These are phyloP conservation scores for Pezicula rhizophila DNA, from an alignment of 2,329 filamentous ascomycete genomes.

Conservation along the genomic window DNA sequence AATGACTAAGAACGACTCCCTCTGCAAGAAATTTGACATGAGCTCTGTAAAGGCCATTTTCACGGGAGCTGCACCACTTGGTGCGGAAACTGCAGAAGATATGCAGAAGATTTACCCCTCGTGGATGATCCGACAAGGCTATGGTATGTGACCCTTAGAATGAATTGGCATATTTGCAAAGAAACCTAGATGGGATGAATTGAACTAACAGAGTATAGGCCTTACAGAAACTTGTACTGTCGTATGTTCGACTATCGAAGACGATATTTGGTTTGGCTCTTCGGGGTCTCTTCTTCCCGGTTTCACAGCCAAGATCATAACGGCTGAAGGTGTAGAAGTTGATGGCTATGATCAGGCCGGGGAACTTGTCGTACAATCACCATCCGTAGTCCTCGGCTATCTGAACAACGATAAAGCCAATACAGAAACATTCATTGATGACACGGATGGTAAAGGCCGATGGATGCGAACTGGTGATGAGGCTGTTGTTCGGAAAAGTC, in stretches of 20 bases:
- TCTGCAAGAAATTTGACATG: constrained; percentile 63
- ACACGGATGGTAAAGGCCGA: constrained; percentile 56
- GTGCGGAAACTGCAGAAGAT: constrained; percentile 64
- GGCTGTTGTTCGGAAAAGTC: constrained; percentile 59
- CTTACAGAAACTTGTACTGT: constrained; percentile 75
- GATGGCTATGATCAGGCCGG: constrained; percentile 67
- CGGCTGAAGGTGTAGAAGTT: constrained; percentile 63
- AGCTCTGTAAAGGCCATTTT: constrained; percentile 60
- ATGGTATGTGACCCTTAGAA: constrained; percentile 41
- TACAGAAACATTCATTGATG: constrained; percentile 65
- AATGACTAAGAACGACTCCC: constrained; percentile 58
- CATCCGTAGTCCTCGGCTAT: constrained; percentile 75
- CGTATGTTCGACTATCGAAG: constrained; percentile 50
- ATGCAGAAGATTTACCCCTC: constrained; percentile 54
- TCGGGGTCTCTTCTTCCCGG: constrained; percentile 66
- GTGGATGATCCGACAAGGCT: constrained; percentile 65
- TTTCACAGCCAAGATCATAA: constrained; percentile 59
- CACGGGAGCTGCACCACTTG: constrained; percentile 73
- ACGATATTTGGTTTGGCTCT: constrained; percentile 66
- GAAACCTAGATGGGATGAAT: neutral
- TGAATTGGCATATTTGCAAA: neutral
- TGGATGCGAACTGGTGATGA: constrained; percentile 87
- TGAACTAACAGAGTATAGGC: constrained; percentile 33
- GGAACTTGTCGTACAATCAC: constrained; percentile 73
- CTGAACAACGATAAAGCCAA: constrained; percentile 81